Evolutionary conservation across 352 stramenopile genomes (phyloP), one percentile per base, ranked within the genome.

Genomic region (Globisporangium emineosum): DNA sequence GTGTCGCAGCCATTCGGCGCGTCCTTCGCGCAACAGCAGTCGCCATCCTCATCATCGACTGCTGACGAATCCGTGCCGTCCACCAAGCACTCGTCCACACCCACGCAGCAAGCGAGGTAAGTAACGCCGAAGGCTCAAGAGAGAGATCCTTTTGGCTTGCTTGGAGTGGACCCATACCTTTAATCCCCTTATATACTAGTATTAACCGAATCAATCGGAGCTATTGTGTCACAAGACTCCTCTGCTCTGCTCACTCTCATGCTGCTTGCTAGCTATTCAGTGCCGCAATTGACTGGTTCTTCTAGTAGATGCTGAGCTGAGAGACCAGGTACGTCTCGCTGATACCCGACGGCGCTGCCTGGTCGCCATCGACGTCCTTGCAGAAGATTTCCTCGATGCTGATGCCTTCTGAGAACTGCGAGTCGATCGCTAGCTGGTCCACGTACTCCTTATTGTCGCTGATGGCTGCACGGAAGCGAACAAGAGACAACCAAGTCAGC

Each of bases 381-480:
- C 68, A 90, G 32, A 93, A 86, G 56, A 91, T 84, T 13, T 82
- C 66, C 57, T 91, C 77, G 17, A 90, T 69, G 27, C 80, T 67
- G 59, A 89, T 79, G 45, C 78, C 65, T 43, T 83, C 72, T 19
- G 78, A 88, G 17, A 93, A 66, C 35, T 90, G 77, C 57, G 84
- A 91, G 66, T 93, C 80, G 52, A 90, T 90, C 37, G 81, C 84
- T 27, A 93, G 75, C 35, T 88, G 76, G 8, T 86, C 79, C 27
- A 91, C 75, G 69, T 91, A 91, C 56, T 90, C 78, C 54, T 90
- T 91, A 72, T 93, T 93, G 75, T 93, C 81, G 25, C 71, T 86
- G 60, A 91, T 89, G 37, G 85, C 78, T 92, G 60, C 45, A 47
- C 12, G n/a, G n/a, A 29, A 35, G 35, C 2, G n/a, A 68, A 43